These are phyloP conservation scores for Penicillium sp. DNA, from an alignment of 2,329 filamentous ascomycete genomes.

Conservation along the genomic window DNA sequence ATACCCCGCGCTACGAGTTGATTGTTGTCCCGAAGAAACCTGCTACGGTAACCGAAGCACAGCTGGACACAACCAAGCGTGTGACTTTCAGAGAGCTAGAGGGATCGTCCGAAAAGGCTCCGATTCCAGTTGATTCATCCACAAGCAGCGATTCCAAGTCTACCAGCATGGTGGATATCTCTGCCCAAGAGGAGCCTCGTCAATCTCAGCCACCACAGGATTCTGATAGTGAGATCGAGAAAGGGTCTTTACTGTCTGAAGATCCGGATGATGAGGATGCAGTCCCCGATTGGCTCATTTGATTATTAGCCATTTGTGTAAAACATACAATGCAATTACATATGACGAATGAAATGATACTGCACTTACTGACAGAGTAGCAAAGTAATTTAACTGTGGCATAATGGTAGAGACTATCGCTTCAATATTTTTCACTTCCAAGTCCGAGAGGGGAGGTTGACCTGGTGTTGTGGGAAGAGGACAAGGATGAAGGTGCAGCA, in stretches of 20 bases:
- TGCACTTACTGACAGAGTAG: no score
- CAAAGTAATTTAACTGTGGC: no score
- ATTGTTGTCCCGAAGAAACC: conserved; percentile 27
- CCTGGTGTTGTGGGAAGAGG: no score
- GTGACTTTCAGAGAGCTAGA: background rate
- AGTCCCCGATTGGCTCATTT: conserved; percentile 58
- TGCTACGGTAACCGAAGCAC: background rate
- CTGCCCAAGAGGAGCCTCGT: conserved; percentile 6
- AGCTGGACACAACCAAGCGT: background rate
- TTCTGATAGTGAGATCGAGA: conserved; percentile 39
- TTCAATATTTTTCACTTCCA: no score
- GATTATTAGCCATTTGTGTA: conserved; percentile 16
- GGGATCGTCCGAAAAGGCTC: conserved; percentile 19
- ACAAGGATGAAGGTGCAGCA: no score
- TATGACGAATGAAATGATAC: no score
- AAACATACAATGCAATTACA: background rate
- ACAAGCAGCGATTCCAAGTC: conserved; percentile 21
- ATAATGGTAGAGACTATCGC: no score
- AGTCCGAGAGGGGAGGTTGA: no score
- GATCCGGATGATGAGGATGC: conserved; percentile 63
- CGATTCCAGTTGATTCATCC: conserved; percentile 26
- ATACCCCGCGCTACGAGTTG: conserved; percentile 25
- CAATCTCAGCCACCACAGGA: conserved; percentile 12
- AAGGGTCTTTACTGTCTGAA: conserved; percentile 53
- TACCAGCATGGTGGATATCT: conserved; percentile 23